phyloP scores from a whole-genome alignment of 345 rosid species.

The Gossypium anomalum region DNA sequence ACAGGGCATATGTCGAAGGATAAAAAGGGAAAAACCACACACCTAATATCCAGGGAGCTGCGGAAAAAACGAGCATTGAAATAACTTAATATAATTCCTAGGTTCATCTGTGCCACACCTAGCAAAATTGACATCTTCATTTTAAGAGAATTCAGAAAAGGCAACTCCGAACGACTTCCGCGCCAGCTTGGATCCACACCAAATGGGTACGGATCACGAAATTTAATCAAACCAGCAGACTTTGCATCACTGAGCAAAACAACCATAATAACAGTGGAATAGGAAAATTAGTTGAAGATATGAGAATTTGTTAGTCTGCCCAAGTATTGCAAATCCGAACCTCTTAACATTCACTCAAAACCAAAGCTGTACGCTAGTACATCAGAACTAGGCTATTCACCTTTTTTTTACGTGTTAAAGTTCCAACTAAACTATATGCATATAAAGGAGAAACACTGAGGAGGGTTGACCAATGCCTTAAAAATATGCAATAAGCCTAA shows the following conservation, averaged over 20 bases:
- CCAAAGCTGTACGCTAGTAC: not conserved
- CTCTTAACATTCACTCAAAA: not conserved
- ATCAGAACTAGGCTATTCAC: not conserved
- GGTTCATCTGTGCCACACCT: slow-evolving; percentile 88
- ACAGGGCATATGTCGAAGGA: not conserved
- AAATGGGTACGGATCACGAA: slow-evolving; percentile 80
- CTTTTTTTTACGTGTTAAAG: not conserved
- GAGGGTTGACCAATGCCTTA: not conserved
- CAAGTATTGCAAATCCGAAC: not conserved
- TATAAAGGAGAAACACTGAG: not conserved
- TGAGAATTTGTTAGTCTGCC: not conserved
- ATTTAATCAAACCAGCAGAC: slow-evolving; percentile 69
- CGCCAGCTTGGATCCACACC: slow-evolving; percentile 99
- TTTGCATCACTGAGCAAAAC: slow-evolving; percentile 64
- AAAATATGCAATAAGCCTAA: not conserved
- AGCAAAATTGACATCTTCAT: slow-evolving; percentile 97
- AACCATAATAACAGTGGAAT: slow-evolving; percentile 15
- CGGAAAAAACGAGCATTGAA: slow-evolving; percentile 77
- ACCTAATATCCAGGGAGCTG: slow-evolving; percentile 81
- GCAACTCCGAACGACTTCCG: slow-evolving; percentile 93
- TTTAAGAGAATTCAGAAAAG: slow-evolving; percentile 88
- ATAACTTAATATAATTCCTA: slow-evolving; percentile 81
- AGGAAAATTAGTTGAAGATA: slow-evolving; percentile 2
- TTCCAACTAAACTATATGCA: not conserved
- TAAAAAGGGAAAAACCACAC: not conserved